Conservation (phyloP, 2,329 filamentous ascomycete genomes). For the Nothophaeocryptopus gaeumannii region DNA sequence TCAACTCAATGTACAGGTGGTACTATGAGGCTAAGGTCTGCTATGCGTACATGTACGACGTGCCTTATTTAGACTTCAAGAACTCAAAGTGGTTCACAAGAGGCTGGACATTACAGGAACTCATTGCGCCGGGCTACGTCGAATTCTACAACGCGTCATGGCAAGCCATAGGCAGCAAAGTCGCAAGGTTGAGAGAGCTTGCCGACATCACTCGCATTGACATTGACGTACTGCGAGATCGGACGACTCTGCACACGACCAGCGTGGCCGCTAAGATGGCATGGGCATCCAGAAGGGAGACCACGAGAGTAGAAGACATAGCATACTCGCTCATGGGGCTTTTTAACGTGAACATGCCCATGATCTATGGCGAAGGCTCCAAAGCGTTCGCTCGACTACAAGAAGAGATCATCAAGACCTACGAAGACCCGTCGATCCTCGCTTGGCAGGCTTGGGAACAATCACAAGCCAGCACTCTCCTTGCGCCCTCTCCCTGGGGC, state of each 20-base stretch:
- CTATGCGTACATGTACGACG: conserved; percentile 34
- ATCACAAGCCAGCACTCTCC: conserved; percentile 16
- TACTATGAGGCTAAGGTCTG: conserved; percentile 37
- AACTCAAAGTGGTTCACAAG: conserved; percentile 21
- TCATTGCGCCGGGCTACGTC: conserved; percentile 24
- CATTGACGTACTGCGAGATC: conserved; percentile 17
- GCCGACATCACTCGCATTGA: conserved; percentile 34
- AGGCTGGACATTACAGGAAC: conserved; percentile 28
- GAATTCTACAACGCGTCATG: conserved; percentile 20
- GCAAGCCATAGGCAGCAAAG: conserved; percentile 20
- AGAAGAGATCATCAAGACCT: conserved; percentile 28
- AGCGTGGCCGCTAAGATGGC: conserved; percentile 22
- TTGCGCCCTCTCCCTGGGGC: conserved; percentile 20
- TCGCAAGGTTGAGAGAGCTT: conserved; percentile 21
- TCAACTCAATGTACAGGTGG: conserved; percentile 33
- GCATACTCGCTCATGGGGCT: conserved; percentile 28
- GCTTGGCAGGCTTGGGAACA: conserved; percentile 27
- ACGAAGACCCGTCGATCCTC: conserved; percentile 25
- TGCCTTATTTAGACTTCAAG: conserved; percentile 7
- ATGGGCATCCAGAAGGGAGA: conserved; percentile 22
- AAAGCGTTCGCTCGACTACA: conserved; percentile 29
- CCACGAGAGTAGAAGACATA: conserved; percentile 21
- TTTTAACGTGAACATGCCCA: conserved; percentile 29
- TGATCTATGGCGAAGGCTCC: conserved; percentile 27
- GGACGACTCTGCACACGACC: conserved; percentile 12